Evolutionary conservation across 2,329 filamentous ascomycete species (phyloP), one percentile per base, ranked within the genome.

Genomic region (Colletotrichum lentis): DNA sequence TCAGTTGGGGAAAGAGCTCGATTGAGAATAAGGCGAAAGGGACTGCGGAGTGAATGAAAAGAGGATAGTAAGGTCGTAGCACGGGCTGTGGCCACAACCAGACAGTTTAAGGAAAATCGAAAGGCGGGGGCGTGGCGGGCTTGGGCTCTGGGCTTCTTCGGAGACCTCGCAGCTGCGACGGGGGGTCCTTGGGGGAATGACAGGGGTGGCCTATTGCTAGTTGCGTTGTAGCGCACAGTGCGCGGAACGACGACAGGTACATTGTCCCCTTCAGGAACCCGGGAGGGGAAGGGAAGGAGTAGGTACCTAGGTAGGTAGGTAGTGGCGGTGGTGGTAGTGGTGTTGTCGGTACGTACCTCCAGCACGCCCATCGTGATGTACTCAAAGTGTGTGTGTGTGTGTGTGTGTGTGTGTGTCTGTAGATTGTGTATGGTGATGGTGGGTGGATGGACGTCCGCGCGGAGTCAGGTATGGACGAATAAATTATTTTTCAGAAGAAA

Each of bases 1-100:
- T 76, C 79, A 78, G 75, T 75, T 69, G 74, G 77, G 76, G 73
- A 76, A 74, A 72, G 74, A 73, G 73, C 69, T 71, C 62, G 60
- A 70, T 71, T 69, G 68, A 69, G 69, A 37, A 82, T 81, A 77
- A 80, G 80, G 80, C 72, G 75, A 77, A 82, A 79, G 77, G 80
- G 78, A 81, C 78, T 80, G 79, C 80, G 79, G 78, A 80, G 80
- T 81, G 81, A 73, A 77, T 81, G 79, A 82, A 83, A 83, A 81
- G 80, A 82, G 81, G 76, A 82, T 82, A 82, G 80, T 77, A 79
- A 81, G 79, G 78, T 81, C 77, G 81, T 83, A 81, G 79, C 79
- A 82, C 80, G 78, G 78, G 76, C 78, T 79, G 78, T 76, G 78
- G 77, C 75, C 78, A 79, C 74, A 75, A 75, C 77, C 76, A 77